Base-by-base conservation (phyloP, 176 grass and related monocot species). In the Aegilops umbellulata region DNA sequence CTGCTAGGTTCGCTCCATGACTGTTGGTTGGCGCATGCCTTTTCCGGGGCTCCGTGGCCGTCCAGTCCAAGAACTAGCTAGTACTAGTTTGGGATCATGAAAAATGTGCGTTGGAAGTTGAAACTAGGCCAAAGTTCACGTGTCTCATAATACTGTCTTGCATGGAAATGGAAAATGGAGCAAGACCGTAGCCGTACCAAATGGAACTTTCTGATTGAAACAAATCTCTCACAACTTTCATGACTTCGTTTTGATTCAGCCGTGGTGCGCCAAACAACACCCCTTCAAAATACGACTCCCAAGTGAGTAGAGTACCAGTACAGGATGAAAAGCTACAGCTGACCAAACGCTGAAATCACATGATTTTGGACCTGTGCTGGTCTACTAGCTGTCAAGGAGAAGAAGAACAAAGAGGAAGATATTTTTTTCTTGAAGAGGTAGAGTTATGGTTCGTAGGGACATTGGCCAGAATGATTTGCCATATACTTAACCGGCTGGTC, bases 321-420 rank as follows among this genome's bases (percentile, higher is more conserved):
- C 70, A 11, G 2, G 44, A 30, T 61, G 75, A 84, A 87, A 65
- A 69, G 47, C 60, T 84, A 84, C 69, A 57, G 17, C 81, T 81
- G 36, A 91, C 82, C 85, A 61, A 38, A 91, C 81, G 42, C 73
- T 69, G 80, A 79, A 83, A 61, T 8, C 11, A 80, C 80, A 5
- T 80, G 3, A 7, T 66, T 67, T 79, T 35, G 42, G 53, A 58
- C 65, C 65, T 58, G 76, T 61, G 69, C 34, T 3, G 11, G n/a
- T 16, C 41, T 79, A 39, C 65, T 71, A 60, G 39, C 69, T 60
- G 77, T 31, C 61, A 34, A 70, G 29, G 7, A 80, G 61, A 80
- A 42, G 36, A 73, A 42, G n/a, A 73, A 20, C 15, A 38, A 24
- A 6, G 41, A 44, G 41, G 10, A 44, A 34, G 32, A 34, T 5